Base-by-base conservation (phyloP, 2,329 filamentous ascomycete species). In the Claviceps arundinis region DNA sequence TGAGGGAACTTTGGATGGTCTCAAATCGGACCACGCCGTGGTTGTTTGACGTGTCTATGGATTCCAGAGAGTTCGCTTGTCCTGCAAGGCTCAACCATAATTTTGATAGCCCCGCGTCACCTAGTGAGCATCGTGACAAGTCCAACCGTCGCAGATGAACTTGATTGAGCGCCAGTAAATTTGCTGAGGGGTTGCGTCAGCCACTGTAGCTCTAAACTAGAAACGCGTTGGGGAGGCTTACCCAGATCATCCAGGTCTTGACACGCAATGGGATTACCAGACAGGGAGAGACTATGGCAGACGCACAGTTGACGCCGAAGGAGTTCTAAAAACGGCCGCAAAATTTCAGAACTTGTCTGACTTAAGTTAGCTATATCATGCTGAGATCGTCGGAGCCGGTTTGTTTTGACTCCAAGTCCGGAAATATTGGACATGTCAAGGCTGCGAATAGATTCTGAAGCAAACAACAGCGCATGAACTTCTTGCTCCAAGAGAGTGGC, bases 401-500 rank as follows among this genome's bases (percentile, higher is more conserved):
- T 56, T 16, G 53, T 54, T 3, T 56, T 44, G 19, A 56, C 58
- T 30, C 61, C 61, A 8, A 64, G 53, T 5, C 67, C 67, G 4
- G 69, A 48, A 11, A 69, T 62, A 47, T 76, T 74, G 16, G 70
- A 72, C 37, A 80, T 61, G 55, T 80, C 76, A 47, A 80, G 73
- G 52, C 76, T 74, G 43, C 73, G 70, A 37, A 80, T 71, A 0
- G 74, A 77, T 53, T 77, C 75, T 1, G 76, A 77, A 22, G 75
- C 73, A 55, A 80, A 78, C 1, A 76, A 65, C 19, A 81, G 62
- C 1, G 76, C 74, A 47, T 80, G 76, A 14, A 80, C 70, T 59
- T 81, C 77, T 56, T 80, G 76, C 46, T 75, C 73, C 14, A 81
- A 64, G 9, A 80, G 63, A 1, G 75, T 69, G 13, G 74, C 71